These are phyloP conservation scores for Naegleria fowleri DNA, from an alignment of 208 protist species.

Conservation along the genomic window DNA sequence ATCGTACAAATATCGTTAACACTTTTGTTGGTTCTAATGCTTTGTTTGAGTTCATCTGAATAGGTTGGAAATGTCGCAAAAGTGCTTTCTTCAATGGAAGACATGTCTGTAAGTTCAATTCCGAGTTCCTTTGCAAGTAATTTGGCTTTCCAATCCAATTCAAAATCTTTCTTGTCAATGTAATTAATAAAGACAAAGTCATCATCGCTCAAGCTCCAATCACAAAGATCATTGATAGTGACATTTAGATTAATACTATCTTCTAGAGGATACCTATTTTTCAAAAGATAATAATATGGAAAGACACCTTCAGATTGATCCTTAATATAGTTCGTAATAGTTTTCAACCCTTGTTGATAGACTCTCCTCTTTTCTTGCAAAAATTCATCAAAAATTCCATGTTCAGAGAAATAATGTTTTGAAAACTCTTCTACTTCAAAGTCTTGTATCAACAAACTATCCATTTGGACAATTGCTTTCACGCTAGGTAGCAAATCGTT, in stretches of 20 bases:
- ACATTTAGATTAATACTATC: background rate
- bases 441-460: background rate
- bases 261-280: background rate
- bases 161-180: background rate
- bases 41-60: background rate
- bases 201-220: background rate
- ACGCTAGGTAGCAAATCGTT: background rate
- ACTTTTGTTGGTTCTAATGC: background rate
- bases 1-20: background rate
- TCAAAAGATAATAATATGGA: background rate
- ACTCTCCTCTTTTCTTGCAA: background rate
- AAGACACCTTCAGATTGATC: background rate
- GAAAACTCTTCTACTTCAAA: background rate
- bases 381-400: background rate
- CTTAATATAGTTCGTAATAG: background rate
- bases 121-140: background rate
- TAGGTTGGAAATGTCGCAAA: background rate
- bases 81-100: background rate
- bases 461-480: slow-evolving; percentile 10
- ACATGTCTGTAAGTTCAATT: background rate
- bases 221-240: background rate
- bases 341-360: background rate
- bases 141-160: background rate
- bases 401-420: background rate
- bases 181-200: background rate